These are phyloP conservation scores for Begonia peltatifolia DNA, from an alignment of 306 rosid genomes.

Conservation along the genomic window DNA sequence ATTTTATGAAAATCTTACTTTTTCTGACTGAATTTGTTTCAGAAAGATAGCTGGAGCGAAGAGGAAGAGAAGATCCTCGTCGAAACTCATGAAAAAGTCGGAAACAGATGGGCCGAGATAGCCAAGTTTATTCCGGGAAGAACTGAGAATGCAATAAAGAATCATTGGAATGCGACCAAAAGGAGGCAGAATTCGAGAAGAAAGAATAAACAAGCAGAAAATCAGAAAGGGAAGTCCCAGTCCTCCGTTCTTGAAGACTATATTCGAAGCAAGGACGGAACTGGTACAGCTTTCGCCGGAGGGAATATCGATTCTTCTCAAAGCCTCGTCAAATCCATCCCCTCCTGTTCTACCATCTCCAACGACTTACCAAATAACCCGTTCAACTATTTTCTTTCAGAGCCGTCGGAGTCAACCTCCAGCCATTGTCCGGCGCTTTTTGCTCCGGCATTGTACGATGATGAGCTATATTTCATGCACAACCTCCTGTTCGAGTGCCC, in stretches of 20 bases:
- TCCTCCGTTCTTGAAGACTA: conserved; percentile 70
- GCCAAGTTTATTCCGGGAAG: conserved; percentile 66
- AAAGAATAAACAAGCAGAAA: conserved; percentile 39
- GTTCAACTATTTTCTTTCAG: conserved; percentile 9
- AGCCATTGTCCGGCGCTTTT: conserved; percentile 6
- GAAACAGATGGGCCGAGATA: conserved; percentile 82
- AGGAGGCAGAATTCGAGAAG: conserved; percentile 72
- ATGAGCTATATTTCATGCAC: conserved; percentile 62
- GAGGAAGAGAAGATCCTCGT: conserved; percentile 66
- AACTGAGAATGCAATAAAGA: conserved; percentile 79
- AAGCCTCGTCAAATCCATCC: neutral
- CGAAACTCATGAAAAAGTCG: conserved; percentile 46
- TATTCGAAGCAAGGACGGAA: conserved; percentile 12
- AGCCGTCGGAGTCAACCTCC: conserved; percentile 24
- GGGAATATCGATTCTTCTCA: conserved; percentile 9
- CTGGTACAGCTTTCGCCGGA: neutral
- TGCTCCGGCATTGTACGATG: conserved; percentile 19
- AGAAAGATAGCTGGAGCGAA: conserved; percentile 79
- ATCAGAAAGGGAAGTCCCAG: conserved; percentile 23
- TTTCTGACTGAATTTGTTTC: neutral
- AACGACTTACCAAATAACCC: conserved; percentile 11
- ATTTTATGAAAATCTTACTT: neutral
- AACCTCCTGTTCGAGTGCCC: conserved; percentile 17
- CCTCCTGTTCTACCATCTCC: neutral
- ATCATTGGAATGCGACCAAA: conserved; percentile 92